Conservation (phyloP, 2,329 filamentous ascomycete genomes). For the Epichloe scottii region DNA sequence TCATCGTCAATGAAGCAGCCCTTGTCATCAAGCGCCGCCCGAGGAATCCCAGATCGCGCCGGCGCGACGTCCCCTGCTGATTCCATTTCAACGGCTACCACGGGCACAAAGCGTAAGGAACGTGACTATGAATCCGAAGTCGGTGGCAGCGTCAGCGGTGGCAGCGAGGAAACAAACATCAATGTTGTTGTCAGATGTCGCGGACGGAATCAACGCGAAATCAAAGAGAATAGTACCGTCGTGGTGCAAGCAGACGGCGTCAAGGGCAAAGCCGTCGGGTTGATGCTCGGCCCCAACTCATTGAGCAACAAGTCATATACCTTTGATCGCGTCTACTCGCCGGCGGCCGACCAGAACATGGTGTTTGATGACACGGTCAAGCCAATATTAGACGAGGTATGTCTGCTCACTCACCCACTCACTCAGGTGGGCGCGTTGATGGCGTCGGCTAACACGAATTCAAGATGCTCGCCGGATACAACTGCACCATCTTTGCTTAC, state of each 20-base stretch:
- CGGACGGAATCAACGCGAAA: slow-evolving; percentile 83
- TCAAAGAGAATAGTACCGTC: slow-evolving; percentile 87
- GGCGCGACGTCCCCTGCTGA: slow-evolving; percentile 44
- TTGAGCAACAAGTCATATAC: slow-evolving; percentile 92
- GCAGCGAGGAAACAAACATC: slow-evolving; percentile 82
- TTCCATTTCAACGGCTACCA: slow-evolving; percentile 40
- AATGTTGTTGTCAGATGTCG: slow-evolving; percentile 93
- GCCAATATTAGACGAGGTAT: slow-evolving; percentile 83
- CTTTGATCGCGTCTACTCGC: slow-evolving; percentile 95
- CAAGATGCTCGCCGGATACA: slow-evolving; percentile 85
- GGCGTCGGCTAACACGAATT: background rate
- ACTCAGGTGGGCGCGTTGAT: background rate
- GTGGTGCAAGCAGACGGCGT: slow-evolving; percentile 82
- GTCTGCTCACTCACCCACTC: slow-evolving; percentile 11
- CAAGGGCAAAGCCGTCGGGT: slow-evolving; percentile 68
- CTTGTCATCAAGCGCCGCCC: background rate
- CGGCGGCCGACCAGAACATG: slow-evolving; percentile 85
- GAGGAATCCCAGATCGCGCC: slow-evolving; percentile 4
- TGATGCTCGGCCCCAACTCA: slow-evolving; percentile 87
- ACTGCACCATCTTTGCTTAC: slow-evolving; percentile 98
- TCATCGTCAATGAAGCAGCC: slow-evolving; percentile 4
- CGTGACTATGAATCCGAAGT: slow-evolving; percentile 62
- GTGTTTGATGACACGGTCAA: slow-evolving; percentile 91
- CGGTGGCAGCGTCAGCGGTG: slow-evolving; percentile 1
- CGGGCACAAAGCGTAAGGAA: slow-evolving; percentile 71